phyloP scores from a whole-genome alignment of 2,329 filamentous ascomycete genomes.

The Xylariaceae sp. region DNA sequence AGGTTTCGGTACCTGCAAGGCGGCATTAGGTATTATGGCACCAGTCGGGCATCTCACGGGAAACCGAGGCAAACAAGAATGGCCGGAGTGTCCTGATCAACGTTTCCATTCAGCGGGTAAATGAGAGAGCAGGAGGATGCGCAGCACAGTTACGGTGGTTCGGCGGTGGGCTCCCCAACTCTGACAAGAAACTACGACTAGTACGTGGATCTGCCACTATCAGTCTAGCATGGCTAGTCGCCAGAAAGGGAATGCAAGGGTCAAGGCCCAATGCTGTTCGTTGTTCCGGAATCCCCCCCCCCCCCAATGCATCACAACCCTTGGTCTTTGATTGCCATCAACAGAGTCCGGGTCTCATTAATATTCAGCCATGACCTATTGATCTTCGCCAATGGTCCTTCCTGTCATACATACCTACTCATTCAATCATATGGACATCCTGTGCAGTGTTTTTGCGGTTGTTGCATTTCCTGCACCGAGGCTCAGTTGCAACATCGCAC shows the following conservation, averaged over 20 bases:
- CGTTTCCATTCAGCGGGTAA: too few relatives aligned
- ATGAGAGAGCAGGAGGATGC: conserved; percentile 15
- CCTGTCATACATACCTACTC: too few relatives aligned
- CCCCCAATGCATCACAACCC: conserved; percentile 20
- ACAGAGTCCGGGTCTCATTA: conserved; percentile 16
- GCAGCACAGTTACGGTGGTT: conserved; percentile 12
- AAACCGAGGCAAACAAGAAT: neutral
- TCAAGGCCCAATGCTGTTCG: conserved; percentile 22
- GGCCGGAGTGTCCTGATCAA: conserved; percentile 7
- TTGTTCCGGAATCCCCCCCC: too few relatives aligned
- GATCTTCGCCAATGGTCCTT: too few relatives aligned
- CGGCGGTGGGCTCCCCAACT: conserved; percentile 15
- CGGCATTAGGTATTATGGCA: too few relatives aligned
- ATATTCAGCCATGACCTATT: conserved; percentile 17
- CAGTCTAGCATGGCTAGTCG: conserved; percentile 21
- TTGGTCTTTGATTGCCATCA: conserved; percentile 18
- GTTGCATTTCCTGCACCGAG: neutral
- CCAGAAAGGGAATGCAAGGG: conserved; percentile 26
- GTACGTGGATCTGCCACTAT: conserved; percentile 21
- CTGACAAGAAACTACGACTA: conserved; percentile 23
- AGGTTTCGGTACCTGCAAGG: neutral
- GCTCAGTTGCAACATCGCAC: conserved; percentile 9
- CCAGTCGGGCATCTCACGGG: too few relatives aligned
- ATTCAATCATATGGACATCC: conserved; percentile 5
- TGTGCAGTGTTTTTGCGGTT: conserved; percentile 1